Percentiles rank a stretch among this genome's conserved stretches.
Evolutionary conservation across 2,329 filamentous ascomycete genomes (phyloP).

Genomic region (Aspergillus sp.): DNA sequence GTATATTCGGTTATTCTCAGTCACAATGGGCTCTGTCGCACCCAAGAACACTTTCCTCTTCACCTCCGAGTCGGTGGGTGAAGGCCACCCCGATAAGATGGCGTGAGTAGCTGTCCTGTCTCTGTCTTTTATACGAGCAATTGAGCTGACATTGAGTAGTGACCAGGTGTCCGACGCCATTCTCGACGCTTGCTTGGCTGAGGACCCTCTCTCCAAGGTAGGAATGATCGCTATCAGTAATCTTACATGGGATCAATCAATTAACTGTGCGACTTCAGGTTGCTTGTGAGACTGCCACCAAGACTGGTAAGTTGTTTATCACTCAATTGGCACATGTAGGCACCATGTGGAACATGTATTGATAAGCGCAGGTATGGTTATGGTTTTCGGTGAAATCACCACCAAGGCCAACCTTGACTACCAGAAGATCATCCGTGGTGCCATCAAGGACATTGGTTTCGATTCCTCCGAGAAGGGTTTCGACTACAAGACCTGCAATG

Average conservation of each 20-base stretch:
- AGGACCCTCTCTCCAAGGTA: constrained; percentile 93
- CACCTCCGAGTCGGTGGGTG: constrained; percentile 84
- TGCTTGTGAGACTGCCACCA: constrained; percentile 97
- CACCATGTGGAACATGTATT: not conserved
- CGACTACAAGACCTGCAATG: constrained; percentile 99
- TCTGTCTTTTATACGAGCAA: constrained; percentile 6
- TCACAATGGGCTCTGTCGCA: constrained; percentile 56
- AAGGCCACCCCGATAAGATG: constrained; percentile 94
- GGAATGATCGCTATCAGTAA: not conserved
- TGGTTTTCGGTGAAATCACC: constrained; percentile 98
- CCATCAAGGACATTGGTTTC: constrained; percentile 98
- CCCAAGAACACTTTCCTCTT: constrained; percentile 63
- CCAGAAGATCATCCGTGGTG: constrained; percentile 90
- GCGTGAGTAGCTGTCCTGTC: constrained; percentile 46
- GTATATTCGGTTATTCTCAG: constrained; percentile 12
- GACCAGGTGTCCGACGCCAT: constrained; percentile 98
- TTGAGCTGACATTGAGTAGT: constrained; percentile 32
- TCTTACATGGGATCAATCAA: constrained; percentile 1
- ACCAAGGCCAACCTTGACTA: constrained; percentile 95
- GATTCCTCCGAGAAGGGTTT: constrained; percentile 96
- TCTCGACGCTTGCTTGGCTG: constrained; percentile 91
- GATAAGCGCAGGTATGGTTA: constrained; percentile 62
- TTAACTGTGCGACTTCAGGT: constrained; percentile 41
- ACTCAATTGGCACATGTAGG: not conserved
- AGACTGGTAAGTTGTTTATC: constrained; percentile 64